These are phyloP conservation scores for Coemansia javaensis DNA, from an alignment of 192 early-diverging fungal species.

Conservation along the genomic window DNA sequence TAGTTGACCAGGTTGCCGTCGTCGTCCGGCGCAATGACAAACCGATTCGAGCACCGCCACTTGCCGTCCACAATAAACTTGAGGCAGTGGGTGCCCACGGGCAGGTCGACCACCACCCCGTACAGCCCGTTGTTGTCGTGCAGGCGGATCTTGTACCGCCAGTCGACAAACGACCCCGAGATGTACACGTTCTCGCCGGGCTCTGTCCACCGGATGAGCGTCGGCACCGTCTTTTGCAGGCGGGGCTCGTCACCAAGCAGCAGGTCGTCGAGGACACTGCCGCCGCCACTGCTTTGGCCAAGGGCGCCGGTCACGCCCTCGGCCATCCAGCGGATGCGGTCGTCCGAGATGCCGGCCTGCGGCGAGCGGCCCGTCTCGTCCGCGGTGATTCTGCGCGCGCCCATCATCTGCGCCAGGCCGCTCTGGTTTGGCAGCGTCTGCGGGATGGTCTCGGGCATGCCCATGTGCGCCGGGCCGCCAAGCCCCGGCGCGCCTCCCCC, in stretches of 20 bases:
- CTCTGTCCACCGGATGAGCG: conserved; percentile 77
- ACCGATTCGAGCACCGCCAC: conserved; percentile 91
- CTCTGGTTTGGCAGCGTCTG: conserved; percentile 49
- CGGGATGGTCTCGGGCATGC: conserved; percentile 44
- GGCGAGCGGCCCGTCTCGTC: conserved; percentile 38
- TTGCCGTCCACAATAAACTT: conserved; percentile 99
- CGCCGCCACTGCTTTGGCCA: no score
- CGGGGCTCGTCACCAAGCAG: background rate
- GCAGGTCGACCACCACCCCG: conserved; percentile 65
- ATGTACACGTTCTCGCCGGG: conserved; percentile 82
- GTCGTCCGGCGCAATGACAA: conserved; percentile 85
- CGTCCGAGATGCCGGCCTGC: conserved; percentile 37
- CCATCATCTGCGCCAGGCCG: conserved; percentile 49
- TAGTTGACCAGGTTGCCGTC: conserved; percentile 97
- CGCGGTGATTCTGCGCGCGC: conserved; percentile 29
- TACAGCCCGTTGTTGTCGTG: conserved; percentile 39
- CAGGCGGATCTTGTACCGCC: conserved; percentile 89
- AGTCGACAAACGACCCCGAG: conserved; percentile 95
- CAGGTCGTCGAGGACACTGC: conserved; percentile 9
- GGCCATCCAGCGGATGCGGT: conserved; percentile 27
- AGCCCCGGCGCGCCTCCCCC: background rate
- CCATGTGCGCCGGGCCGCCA: conserved; percentile 15
- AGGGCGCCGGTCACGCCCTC: conserved; percentile 5
- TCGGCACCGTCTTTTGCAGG: conserved; percentile 59
- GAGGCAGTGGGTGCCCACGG: conserved; percentile 90